Evolutionary conservation across 1,139 yeast species (phyloP), one percentile per base, ranked within the genome.

Genomic region (Kodamaea ohmeri): DNA sequence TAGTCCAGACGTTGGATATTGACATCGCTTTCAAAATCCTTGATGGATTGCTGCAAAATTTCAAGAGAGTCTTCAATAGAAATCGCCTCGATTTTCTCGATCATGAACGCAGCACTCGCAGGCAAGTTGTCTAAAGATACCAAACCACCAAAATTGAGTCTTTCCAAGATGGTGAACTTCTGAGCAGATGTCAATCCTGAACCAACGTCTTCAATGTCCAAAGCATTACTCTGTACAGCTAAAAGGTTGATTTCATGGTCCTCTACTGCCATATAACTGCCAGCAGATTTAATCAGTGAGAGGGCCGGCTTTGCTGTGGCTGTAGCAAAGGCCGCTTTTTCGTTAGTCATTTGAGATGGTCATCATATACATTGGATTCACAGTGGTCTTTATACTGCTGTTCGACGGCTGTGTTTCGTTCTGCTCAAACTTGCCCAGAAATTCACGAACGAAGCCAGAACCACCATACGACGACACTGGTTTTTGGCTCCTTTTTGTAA

Each of bases 51-150:
- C 20, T 40, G 29, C 26, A 59, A 46, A 25, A 58, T 52, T 8
- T 40, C 43, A 13, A 55, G 11, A 3, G 60, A 49, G n/a, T 54
- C 53, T 1, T 37, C 36, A n/a, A 38, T 41, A 5, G 51, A 12
- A 34, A 56, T 34, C 13, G 32, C 37, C 32, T 48, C 51, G 32
- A 53, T 45, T 40, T 52, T 55, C 29, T 50, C 53, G 36, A 55
- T 42, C 52, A 54, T 47, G 36, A 48, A 53, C 7, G 51, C 35
- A 8, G 49, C 54, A 22, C 53, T 49, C 7, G 55, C 41, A 3
- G 70, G 70, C 32, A 65, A 52, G 35, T 64, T 59, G 4, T 60
- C 63, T 32, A 58, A 47, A n/a, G 51, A 37, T 1, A 47, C 35
- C 42, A 60, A 58, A 20, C 58, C 56, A 27, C 55, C 63, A 35